Base-by-base conservation (phyloP, 371 early-diverging fungal genomes). In the Rhizopus stolonifer region DNA sequence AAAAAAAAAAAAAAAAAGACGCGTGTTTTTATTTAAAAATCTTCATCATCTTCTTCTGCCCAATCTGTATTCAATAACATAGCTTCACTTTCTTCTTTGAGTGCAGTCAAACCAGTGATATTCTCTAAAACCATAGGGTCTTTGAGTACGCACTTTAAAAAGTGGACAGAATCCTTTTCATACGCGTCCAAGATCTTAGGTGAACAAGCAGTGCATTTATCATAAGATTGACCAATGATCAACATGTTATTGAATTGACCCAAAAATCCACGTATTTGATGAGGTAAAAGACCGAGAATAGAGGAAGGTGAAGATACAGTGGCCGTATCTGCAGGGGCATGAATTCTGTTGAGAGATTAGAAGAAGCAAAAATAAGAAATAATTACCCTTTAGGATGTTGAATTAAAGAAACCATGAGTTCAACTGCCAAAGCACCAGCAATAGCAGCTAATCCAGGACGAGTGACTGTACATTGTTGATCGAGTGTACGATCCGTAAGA, bases 401-500 rank as follows among this genome's bases (percentile, higher is more conserved):
- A 23, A 93, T 56, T 10, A 94, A 49, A 0, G 95, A 89, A 3
- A 92, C 88, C 69, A 96, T 71, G 52, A 98, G 76, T 74, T 98
- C 98, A 2, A 93, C 96, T 0, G 93, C 90, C 22, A 81, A 64
- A 1, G 92, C 94, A 29, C 84, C 81, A 0, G 97, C 95, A 29
- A 96, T 83, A 2, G 90, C 85, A 1, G 96, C 85, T 17, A 98
- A 66, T 4, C 97, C 98, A 2, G 98, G 97, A 3, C 98, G 80
- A 5, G 98, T 94, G 9, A 98, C 97, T 0, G 98, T 98, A 67
- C 98, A 98, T 76, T 95, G 94, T 58, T 98, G 96, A 65, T 98
- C 98, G 36, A 98, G 71, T 0, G 97, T 93, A 29, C 97, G 81
- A 66, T 95, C 93, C 8, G 84, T 84, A 7, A 96, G 75, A n/a